A percentile compares a stretch with the other conserved stretches of the same genome.
These are phyloP conservation scores for Rhodotorula mucilaginosa DNA, from an alignment of 1,284 basidiomycete genomes.

Conservation along the genomic window DNA sequence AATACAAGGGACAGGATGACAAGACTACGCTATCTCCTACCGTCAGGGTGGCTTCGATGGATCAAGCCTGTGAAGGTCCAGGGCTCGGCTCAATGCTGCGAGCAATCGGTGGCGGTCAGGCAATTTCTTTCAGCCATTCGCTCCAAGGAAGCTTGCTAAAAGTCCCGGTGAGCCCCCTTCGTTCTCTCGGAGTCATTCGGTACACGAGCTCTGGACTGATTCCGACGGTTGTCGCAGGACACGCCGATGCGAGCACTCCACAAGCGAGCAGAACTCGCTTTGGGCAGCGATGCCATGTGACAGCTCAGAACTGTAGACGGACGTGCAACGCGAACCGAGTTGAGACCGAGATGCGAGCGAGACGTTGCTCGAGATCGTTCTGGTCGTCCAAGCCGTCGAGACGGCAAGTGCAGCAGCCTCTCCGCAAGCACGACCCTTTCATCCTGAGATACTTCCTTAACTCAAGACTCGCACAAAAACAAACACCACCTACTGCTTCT, in stretches of 20 bases:
- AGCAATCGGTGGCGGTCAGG: background rate
- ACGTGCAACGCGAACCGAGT: too few species aligned
- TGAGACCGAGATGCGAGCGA: too few species aligned
- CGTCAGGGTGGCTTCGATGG: background rate
- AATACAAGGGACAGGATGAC: background rate
- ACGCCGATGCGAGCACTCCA: background rate
- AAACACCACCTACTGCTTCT: background rate
- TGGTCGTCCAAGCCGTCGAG: background rate
- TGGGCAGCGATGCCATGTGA: too few species aligned
- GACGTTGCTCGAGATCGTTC: background rate
- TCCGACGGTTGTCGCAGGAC: background rate
- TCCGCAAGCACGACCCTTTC: background rate
- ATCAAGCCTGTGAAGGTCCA: background rate
- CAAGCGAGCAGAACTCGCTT: background rate
- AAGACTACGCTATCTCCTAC: background rate
- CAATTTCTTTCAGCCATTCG: too few species aligned
- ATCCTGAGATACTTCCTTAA: background rate
- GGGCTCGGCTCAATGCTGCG: slow-evolving; percentile 1
- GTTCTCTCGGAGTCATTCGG: too few species aligned
- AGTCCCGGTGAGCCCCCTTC: too few species aligned
- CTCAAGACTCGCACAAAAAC: slow-evolving; percentile 32
- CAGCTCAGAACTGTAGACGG: too few species aligned
- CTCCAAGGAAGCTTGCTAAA: too few species aligned
- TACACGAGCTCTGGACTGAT: too few species aligned
- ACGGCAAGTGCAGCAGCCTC: background rate